These are phyloP conservation scores for Ophiorrhiza pumila DNA, from an alignment of 257 asterid genomes.

Conservation along the genomic window DNA sequence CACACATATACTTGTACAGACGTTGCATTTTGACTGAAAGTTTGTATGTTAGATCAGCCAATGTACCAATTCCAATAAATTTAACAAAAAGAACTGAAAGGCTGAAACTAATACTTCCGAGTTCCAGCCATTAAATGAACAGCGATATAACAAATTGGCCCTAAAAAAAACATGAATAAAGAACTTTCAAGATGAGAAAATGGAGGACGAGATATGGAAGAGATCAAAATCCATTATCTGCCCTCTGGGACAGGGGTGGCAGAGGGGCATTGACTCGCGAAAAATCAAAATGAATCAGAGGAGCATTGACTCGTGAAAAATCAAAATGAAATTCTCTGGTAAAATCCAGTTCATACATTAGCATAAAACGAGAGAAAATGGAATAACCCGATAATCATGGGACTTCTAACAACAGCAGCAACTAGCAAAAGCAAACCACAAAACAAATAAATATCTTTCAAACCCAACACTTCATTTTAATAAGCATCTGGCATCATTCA, in stretches of 20 bases:
- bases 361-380: too few species aligned
- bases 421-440: not conserved
- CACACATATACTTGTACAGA: too few species aligned
- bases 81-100: not conserved
- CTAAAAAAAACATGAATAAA: too few species aligned
- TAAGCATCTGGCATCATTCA: not conserved
- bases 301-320: not conserved
- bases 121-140: not conserved
- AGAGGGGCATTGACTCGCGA: not conserved
- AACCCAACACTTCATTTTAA: not conserved
- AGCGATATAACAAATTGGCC: not conserved
- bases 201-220: too few species aligned
- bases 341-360: not conserved
- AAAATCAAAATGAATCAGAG: not conserved
- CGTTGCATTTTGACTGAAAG: not conserved
- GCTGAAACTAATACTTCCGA: not conserved
- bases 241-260: not conserved
- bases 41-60: not conserved
- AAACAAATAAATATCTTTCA: not conserved
- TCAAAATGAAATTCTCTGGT: not conserved
- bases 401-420: not conserved
- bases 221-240: too few species aligned
- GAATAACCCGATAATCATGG: not conserved
- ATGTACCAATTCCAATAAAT: not conserved
- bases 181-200: not conserved